A percentile compares a stretch with the other conserved stretches of the same genome.
These are phyloP conservation scores for Colletotrichum navitas DNA, from an alignment of 2,329 filamentous ascomycete species.

Conservation along the genomic window DNA sequence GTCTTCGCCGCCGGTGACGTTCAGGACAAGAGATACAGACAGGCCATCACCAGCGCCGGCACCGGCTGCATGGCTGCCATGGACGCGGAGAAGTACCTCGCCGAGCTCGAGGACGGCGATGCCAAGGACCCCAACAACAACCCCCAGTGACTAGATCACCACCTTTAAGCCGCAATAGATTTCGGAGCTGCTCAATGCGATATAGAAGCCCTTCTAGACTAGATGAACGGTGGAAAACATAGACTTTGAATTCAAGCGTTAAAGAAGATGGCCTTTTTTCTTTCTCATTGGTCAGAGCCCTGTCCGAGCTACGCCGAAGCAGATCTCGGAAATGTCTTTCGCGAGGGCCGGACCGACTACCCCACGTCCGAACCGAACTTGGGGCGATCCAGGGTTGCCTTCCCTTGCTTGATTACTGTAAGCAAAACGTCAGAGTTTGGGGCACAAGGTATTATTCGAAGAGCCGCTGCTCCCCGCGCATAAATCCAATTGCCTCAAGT, in stretches of 20 bases:
- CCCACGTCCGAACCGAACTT: conserved; percentile 6
- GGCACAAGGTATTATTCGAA: neutral
- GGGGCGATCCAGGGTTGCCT: neutral
- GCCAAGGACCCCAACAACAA: conserved; percentile 39
- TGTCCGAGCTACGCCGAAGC: conserved; percentile 18
- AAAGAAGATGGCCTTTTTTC: neutral
- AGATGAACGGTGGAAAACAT: conserved; percentile 22
- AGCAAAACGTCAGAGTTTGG: neutral
- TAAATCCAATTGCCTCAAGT: neutral
- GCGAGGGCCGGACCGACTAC: conserved; percentile 2
- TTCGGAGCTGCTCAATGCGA: conserved; percentile 10
- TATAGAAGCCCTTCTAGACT: conserved; percentile 15
- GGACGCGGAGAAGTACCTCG: conserved; percentile 93
- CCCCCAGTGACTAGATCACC: conserved; percentile 40
- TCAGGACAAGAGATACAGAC: conserved; percentile 97
- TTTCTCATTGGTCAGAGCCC: neutral
- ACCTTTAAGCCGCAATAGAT: conserved; percentile 27
- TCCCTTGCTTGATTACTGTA: neutral
- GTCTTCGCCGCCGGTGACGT: conserved; percentile 98
- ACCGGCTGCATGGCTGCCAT: conserved; percentile 96
- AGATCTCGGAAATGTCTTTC: conserved; percentile 14
- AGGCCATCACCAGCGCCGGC: conserved; percentile 96
- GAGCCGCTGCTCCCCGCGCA: conserved; percentile 15
- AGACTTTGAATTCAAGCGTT: conserved; percentile 34
- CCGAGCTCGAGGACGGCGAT: conserved; percentile 73